These are phyloP conservation scores for Corchorus capsularis DNA, from an alignment of 345 rosid genomes.

Conservation along the genomic window DNA sequence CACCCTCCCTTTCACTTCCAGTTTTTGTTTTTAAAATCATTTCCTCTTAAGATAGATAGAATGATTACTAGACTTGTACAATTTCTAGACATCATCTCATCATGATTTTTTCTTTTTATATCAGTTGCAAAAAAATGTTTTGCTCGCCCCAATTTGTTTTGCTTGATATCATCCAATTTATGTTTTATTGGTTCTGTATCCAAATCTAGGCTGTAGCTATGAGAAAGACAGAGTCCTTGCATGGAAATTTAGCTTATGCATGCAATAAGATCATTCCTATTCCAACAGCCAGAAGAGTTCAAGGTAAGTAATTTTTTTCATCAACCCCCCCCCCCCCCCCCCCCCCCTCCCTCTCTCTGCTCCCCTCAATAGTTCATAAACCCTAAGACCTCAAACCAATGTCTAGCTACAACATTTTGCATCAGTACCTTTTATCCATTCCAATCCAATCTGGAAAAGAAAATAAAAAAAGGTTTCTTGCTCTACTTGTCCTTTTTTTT, in stretches of 20 bases:
- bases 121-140: background rate
- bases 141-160: background rate
- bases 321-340: too few species aligned
- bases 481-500: background rate
- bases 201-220: background rate
- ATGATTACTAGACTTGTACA: background rate
- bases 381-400: background rate
- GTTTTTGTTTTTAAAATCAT: background rate
- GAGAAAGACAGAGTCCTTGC: background rate
- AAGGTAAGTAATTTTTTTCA: background rate
- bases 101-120: background rate
- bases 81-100: background rate
- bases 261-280: background rate
- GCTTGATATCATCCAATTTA: background rate
- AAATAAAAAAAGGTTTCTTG: background rate
- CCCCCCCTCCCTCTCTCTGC: too few species aligned
- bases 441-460: background rate
- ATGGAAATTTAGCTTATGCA: background rate
- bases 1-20: background rate
- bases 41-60: background rate
- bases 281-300: slow-evolving; percentile 3
- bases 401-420: background rate
- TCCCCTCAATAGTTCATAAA: background rate
- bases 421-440: background rate
- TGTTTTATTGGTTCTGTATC: background rate